Conservation (phyloP, 495 filamentous ascomycete genomes). For the Podospora pseudocomata region DNA sequence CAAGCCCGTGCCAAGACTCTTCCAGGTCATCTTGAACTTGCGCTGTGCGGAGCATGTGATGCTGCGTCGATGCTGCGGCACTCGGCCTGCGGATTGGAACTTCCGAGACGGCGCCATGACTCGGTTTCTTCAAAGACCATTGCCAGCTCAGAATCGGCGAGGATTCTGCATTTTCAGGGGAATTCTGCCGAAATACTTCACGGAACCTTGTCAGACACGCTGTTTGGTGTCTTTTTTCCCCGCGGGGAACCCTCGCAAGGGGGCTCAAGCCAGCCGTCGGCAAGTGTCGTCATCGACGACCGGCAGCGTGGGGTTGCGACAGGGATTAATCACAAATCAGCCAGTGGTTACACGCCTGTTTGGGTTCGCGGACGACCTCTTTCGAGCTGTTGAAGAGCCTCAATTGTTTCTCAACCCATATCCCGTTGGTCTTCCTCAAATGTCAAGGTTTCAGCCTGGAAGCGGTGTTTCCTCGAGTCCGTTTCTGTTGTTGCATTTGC, state of each 20-base stretch:
- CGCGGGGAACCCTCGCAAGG: background rate
- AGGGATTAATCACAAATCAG: background rate
- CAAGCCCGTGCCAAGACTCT: background rate
- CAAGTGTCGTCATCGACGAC: slow-evolving; percentile 10
- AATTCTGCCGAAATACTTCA: background rate
- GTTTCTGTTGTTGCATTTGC: background rate
- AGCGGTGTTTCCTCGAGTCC: background rate
- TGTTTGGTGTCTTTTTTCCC: background rate
- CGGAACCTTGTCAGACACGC: background rate
- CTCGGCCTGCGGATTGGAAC: slow-evolving; percentile 3
- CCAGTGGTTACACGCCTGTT: background rate
- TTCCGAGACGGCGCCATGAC: slow-evolving; percentile 15
- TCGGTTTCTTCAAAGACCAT: background rate
- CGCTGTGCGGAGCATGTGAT: slow-evolving; percentile 23
- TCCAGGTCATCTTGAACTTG: background rate
- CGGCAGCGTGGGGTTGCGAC: background rate
- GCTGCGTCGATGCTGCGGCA: slow-evolving; percentile 8
- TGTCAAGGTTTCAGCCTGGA: background rate
- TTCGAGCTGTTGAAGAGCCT: background rate
- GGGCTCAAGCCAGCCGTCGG: background rate
- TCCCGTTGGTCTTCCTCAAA: background rate
- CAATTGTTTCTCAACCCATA: background rate
- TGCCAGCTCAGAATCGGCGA: background rate
- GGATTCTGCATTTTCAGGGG: slow-evolving; percentile 1
- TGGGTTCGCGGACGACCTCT: background rate